Evolutionary conservation across 768 basidiomycete species (phyloP).

Genomic region (Cantharellus anzutake): DNA sequence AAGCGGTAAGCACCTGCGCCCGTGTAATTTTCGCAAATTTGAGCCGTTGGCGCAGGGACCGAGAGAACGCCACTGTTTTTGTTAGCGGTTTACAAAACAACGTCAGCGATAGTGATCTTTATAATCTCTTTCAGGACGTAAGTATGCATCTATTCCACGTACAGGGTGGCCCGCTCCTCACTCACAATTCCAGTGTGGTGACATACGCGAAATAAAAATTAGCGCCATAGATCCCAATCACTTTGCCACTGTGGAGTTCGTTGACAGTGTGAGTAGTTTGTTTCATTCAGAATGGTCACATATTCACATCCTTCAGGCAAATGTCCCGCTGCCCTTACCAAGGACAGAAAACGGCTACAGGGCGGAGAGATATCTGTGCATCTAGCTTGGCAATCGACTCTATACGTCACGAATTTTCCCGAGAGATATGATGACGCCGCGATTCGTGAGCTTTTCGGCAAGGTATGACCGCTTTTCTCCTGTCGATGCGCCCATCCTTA

Average conservation of each 20-base stretch:
- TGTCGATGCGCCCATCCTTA: neutral
- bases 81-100: constrained; percentile 47
- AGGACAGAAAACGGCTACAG: constrained; percentile 78
- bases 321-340: constrained; percentile 71
- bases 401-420: constrained; percentile 94
- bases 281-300: constrained; percentile 1
- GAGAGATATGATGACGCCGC: constrained; percentile 59
- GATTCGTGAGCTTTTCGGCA: constrained; percentile 57
- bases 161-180: constrained; percentile 7
- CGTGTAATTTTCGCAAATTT: neutral
- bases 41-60: constrained; percentile 39
- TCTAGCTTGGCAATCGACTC: constrained; percentile 81
- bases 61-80: constrained; percentile 86
- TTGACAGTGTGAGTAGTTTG: constrained; percentile 29
- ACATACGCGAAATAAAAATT: constrained; percentile 68
- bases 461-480: constrained; percentile 27
- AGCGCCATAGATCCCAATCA: constrained; percentile 35
- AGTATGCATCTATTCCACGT: constrained; percentile 13
- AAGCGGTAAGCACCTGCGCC: neutral
- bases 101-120: constrained; percentile 47
- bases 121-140: constrained; percentile 70
- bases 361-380: constrained; percentile 67
- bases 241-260: constrained; percentile 84
- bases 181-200: constrained; percentile 49
- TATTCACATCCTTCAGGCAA: constrained; percentile 31